These are phyloP conservation scores for Fusarium subglutinans DNA, from an alignment of 2,329 filamentous ascomycete genomes.

Conservation along the genomic window DNA sequence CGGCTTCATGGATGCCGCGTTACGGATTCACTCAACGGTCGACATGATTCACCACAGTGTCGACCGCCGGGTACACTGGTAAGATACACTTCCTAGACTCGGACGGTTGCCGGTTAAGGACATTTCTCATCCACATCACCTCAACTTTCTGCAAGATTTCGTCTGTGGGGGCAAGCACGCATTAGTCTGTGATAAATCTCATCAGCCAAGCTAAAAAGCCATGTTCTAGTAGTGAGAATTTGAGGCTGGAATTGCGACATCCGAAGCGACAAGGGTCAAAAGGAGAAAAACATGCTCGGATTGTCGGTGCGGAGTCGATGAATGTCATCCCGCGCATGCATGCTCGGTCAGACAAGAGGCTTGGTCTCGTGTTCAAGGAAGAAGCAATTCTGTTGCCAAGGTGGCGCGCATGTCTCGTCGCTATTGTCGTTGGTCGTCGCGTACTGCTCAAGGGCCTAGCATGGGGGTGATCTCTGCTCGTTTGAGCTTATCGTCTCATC, in stretches of 20 bases:
- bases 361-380: not conserved
- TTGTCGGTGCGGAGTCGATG: constrained; percentile 4
- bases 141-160: not conserved
- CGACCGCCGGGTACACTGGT: not conserved
- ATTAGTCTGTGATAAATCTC: not conserved
- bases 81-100: not conserved
- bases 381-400: not conserved
- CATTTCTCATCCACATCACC: not conserved
- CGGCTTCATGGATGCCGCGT: not conserved
- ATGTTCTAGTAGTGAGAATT: constrained; percentile 7
- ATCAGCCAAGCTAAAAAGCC: not conserved
- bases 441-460: not conserved
- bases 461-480: constrained; percentile 1
- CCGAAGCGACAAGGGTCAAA: constrained; percentile 16
- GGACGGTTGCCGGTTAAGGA: not conserved
- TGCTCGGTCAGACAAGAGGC: not conserved
- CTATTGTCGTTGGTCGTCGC: not conserved
- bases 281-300: not conserved
- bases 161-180: constrained; percentile 3
- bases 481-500: constrained; percentile 24
- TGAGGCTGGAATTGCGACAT: constrained; percentile 32
- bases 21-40: not conserved
- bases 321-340: not conserved
- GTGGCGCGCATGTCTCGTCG: not conserved
- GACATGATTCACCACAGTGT: not conserved